Evolutionary conservation across 2,329 filamentous ascomycete species (phyloP).

Genomic region (Geosmithia putterillii): DNA sequence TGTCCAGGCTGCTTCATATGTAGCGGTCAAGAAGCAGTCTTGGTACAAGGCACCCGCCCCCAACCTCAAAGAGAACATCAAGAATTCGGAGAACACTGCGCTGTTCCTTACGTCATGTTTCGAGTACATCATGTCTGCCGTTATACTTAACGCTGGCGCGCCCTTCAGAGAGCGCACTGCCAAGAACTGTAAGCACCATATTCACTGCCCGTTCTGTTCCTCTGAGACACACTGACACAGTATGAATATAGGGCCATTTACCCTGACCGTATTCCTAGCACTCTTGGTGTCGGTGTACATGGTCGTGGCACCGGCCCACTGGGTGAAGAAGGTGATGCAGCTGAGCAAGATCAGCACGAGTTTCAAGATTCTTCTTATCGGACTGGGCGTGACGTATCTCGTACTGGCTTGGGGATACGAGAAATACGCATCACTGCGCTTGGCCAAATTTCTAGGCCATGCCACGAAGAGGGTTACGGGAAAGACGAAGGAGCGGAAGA

Average conservation of each 20-base stretch:
- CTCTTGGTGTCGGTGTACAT: slow-evolving; percentile 64
- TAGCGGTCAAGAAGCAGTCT: slow-evolving; percentile 61
- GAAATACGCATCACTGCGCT: slow-evolving; percentile 51
- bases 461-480: slow-evolving; percentile 44
- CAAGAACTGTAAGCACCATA: slow-evolving; percentile 55
- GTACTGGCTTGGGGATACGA: slow-evolving; percentile 59
- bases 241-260: slow-evolving; percentile 77
- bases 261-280: slow-evolving; percentile 60
- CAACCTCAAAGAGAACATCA: slow-evolving; percentile 65
- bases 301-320: slow-evolving; percentile 60
- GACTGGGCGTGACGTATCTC: slow-evolving; percentile 59
- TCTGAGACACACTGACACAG: not conserved
- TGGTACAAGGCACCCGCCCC: slow-evolving; percentile 81
- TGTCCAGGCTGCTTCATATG: slow-evolving; percentile 63
- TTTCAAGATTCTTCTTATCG: slow-evolving; percentile 64
- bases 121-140: slow-evolving; percentile 83
- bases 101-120: slow-evolving; percentile 87
- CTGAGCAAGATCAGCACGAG: slow-evolving; percentile 61
- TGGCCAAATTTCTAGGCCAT: slow-evolving; percentile 57
- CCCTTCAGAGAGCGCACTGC: slow-evolving; percentile 76
- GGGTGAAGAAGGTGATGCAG: slow-evolving; percentile 69
- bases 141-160: slow-evolving; percentile 81
- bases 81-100: slow-evolving; percentile 87
- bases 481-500: slow-evolving; percentile 65
- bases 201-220: not conserved